Evolutionary conservation across 139 green algal species (phyloP).

Genomic region (Coelastrella sp.): DNA sequence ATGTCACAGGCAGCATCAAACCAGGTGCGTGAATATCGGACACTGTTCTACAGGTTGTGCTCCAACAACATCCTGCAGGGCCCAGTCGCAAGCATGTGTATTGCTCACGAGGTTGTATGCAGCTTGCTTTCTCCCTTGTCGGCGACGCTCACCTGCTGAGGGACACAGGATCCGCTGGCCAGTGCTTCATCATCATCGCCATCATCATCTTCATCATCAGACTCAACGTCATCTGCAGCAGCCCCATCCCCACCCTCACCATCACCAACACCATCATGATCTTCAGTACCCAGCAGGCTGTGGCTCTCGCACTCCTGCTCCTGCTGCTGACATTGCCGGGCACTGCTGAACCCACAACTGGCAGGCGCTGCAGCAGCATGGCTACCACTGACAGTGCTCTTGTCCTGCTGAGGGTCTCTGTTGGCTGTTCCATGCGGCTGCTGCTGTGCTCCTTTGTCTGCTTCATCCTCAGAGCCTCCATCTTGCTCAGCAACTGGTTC

Average conservation of each 20-base stretch:
- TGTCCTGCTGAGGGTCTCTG: background rate
- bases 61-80: background rate
- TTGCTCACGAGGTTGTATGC: background rate
- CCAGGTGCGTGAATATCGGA: background rate
- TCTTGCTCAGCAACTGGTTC: background rate
- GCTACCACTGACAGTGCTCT: background rate
- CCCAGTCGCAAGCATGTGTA: too few species aligned
- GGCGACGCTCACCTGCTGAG: background rate
- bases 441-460: background rate
- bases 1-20: background rate
- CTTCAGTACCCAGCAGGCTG: background rate
- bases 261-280: background rate
- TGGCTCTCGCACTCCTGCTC: background rate
- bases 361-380: background rate
- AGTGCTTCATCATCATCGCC: background rate
- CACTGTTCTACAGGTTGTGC: background rate
- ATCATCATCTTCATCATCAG: background rate
- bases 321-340: conserved; percentile 5
- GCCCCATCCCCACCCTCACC: background rate
- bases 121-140: background rate
- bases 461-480: background rate
- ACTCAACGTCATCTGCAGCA: background rate
- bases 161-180: too few species aligned
- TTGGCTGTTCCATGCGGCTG: background rate
- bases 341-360: background rate